These are phyloP conservation scores for Ceratocystis ficicola DNA, from an alignment of 2,329 filamentous ascomycete genomes.

Conservation along the genomic window DNA sequence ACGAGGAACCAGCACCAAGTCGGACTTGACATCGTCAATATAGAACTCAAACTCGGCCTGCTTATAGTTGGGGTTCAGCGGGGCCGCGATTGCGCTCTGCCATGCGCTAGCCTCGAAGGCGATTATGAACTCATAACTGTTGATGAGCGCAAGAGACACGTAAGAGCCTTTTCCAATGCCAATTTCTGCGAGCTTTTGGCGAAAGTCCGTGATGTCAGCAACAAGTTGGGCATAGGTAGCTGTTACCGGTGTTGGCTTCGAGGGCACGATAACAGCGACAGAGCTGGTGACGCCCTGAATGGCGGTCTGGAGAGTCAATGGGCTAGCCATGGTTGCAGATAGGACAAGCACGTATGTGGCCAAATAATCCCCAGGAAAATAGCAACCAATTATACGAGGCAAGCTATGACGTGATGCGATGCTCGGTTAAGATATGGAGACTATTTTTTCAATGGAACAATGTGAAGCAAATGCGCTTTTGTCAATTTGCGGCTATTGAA, in stretches of 20 bases:
- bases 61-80: slow-evolving; percentile 80
- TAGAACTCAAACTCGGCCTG: slow-evolving; percentile 87
- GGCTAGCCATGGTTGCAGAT: slow-evolving; percentile 8
- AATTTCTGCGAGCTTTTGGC: slow-evolving; percentile 62
- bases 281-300: slow-evolving; percentile 36
- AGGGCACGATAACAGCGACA: slow-evolving; percentile 61
- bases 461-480: background rate
- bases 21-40: slow-evolving; percentile 74
- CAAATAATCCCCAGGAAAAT: too few relatives aligned
- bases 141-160: slow-evolving; percentile 71
- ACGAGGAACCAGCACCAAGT: slow-evolving; percentile 61
- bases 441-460: background rate
- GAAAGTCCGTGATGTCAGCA: slow-evolving; percentile 56
- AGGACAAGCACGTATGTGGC: background rate
- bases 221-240: slow-evolving; percentile 58
- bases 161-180: slow-evolving; percentile 57
- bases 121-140: slow-evolving; percentile 80
- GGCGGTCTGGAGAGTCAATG: slow-evolving; percentile 39
- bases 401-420: background rate
- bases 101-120: slow-evolving; percentile 76
- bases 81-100: slow-evolving; percentile 72
- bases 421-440: background rate
- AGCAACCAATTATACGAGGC: background rate
- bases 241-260: slow-evolving; percentile 47
- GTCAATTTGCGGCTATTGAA: background rate